phyloP scores from a whole-genome alignment of 495 filamentous ascomycete species.

The Podospora pseudopauciseta region DNA sequence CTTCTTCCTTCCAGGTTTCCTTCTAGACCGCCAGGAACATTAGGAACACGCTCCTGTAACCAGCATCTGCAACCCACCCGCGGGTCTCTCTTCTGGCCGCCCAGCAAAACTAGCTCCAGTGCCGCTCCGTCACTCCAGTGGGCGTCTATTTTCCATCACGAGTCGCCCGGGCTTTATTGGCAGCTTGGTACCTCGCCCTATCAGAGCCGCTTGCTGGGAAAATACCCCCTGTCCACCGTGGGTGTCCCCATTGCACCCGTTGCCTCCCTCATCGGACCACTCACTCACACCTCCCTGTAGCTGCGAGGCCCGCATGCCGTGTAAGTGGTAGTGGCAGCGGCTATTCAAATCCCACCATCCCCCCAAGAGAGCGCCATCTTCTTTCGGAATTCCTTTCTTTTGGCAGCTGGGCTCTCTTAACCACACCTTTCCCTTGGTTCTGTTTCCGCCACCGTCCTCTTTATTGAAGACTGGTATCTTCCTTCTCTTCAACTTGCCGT shows the following conservation, averaged over 20 bases:
- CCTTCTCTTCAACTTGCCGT: slow-evolving; percentile 24
- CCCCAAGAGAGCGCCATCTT: slow-evolving; percentile 37
- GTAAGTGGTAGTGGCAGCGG: slow-evolving; percentile 39
- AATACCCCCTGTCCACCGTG: slow-evolving; percentile 30
- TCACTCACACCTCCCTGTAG: slow-evolving; percentile 41
- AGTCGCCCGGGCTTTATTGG: slow-evolving; percentile 36
- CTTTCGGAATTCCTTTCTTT: slow-evolving; percentile 31
- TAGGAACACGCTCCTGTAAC: slow-evolving; percentile 19
- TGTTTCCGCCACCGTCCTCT: slow-evolving; percentile 28
- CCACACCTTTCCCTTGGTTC: slow-evolving; percentile 33
- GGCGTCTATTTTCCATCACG: slow-evolving; percentile 38
- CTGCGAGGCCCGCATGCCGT: slow-evolving; percentile 30
- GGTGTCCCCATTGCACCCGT: slow-evolving; percentile 20
- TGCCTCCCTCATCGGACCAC: slow-evolving; percentile 26
- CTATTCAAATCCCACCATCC: slow-evolving; percentile 51
- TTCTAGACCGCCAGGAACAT: slow-evolving; percentile 2
- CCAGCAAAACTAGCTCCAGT: slow-evolving; percentile 26
- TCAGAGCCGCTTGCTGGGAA: slow-evolving; percentile 25
- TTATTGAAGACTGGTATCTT: slow-evolving; percentile 35
- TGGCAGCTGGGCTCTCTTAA: slow-evolving; percentile 56
- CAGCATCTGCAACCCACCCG: slow-evolving; percentile 18
- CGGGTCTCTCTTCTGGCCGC: slow-evolving; percentile 30
- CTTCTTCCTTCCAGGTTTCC: background rate
- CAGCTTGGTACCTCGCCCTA: slow-evolving; percentile 28
- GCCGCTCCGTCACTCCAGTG: slow-evolving; percentile 30